Base-by-base conservation (phyloP, 2,329 filamentous ascomycete genomes). In the Huntiella savannae region DNA sequence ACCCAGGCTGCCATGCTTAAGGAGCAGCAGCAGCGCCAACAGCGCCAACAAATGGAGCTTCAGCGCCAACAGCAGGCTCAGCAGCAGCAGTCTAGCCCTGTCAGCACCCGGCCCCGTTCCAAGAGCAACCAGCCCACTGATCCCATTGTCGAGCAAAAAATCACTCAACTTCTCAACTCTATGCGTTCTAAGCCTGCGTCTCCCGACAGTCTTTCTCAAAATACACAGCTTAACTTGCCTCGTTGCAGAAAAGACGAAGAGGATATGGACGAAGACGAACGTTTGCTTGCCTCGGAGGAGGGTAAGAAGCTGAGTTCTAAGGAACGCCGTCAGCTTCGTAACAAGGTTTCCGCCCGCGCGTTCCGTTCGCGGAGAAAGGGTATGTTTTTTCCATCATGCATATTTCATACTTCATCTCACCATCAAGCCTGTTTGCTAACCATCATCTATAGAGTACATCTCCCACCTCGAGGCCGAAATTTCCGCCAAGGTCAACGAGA, bases 251-350 rank as follows among this genome's bases (percentile, higher is more conserved):
- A 96, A 70, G 86, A 95, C 39, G 87, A 96, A 56, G 87, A 95
- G 51, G 88, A 96, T 45, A 96, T 98, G 88, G 91, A 98, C 55
- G 88, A 95, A 61, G 91, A 96, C 56, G 91, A 96, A 69, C 75
- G 84, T 54, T 70, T 95, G 7, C 70, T 95, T 16, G 85, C 85
- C n/a, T 95, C 86, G 51, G 91, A 98, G 57, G 88, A 95, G 64
- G 91, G 88, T 56, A 98, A 98, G 78, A 95, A 95, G 69, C 73
- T 98, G n/a, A 91, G 79, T 63, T 93, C 85, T 69, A 96, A 96
- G 67, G 87, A 96, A 64, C 79, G 91, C 50, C 79, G 91, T 54
- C 91, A 96, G 63, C 73, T 98, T n/a, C 77, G 91, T 53, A 98
- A 98, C 73, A 98, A 98, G 66, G 91, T 98, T 4, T 98, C 91